Percentiles rank a stretch among this genome's conserved stretches.
phyloP scores from a whole-genome alignment of 75 land plant species.

The Cryptomeria japonica region DNA sequence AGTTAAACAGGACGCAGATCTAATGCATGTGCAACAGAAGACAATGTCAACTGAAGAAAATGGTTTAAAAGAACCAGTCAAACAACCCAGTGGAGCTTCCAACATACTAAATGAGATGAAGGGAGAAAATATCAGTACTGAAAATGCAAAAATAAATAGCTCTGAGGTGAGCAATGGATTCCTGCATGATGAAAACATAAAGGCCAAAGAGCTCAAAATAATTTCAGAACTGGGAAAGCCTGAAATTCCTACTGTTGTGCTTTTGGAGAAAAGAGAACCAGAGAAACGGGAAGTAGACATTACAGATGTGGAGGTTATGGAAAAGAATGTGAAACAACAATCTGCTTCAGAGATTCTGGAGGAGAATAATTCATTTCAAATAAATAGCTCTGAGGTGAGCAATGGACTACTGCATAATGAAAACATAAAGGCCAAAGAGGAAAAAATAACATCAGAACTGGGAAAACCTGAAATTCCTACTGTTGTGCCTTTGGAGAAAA shows the following conservation, averaged over 20 bases:
- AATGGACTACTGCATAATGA: neutral
- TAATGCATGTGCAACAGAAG: neutral
- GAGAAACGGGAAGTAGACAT: neutral
- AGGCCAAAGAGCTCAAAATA: neutral
- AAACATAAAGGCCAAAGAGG: neutral
- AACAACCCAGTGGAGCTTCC: neutral
- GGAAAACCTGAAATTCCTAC: neutral
- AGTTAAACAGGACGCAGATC: neutral
- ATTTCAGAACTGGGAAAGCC: neutral
- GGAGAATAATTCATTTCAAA: neutral
- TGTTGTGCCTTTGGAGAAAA: neutral
- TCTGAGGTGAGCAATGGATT: constrained; percentile 6
- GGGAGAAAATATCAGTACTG: neutral
- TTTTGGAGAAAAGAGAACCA: neutral
- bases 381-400: neutral
- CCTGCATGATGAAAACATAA: neutral
- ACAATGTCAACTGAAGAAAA: neutral
- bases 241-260: neutral
- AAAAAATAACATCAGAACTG: neutral
- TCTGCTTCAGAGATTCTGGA: neutral
- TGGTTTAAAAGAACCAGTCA: neutral
- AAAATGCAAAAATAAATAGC: neutral
- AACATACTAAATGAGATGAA: neutral
- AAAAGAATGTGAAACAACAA: neutral
- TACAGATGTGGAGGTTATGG: neutral